Conservation (phyloP, 2,329 filamentous ascomycete species). For the Ilyonectria robusta region DNA sequence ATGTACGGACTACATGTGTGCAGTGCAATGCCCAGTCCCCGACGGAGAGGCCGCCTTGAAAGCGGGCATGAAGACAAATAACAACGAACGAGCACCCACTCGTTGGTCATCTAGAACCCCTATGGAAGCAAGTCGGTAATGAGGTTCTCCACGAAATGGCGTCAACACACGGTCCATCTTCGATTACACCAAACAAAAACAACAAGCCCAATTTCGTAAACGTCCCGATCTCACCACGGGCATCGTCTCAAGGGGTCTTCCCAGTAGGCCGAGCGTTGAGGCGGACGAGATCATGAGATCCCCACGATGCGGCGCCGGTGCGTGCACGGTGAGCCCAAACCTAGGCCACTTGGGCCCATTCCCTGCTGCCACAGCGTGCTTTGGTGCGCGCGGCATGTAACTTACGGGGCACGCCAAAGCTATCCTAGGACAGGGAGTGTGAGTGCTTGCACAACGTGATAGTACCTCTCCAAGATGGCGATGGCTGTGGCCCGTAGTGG, state of each 20-base stretch:
- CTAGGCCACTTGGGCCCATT: slow-evolving; percentile 26
- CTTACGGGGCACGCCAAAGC: background rate
- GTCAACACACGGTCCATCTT: slow-evolving; percentile 25
- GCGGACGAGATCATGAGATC: slow-evolving; percentile 45
- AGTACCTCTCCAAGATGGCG: background rate
- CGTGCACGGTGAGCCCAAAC: slow-evolving; percentile 40
- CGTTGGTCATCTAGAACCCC: slow-evolving; percentile 31
- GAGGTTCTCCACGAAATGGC: slow-evolving; percentile 26
- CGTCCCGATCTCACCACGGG: slow-evolving; percentile 41
- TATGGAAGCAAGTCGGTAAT: slow-evolving; percentile 20
- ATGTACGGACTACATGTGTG: background rate
- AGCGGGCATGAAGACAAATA: slow-evolving; percentile 8
- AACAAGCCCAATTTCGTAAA: slow-evolving; percentile 41
- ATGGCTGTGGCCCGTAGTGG: slow-evolving; percentile 15
- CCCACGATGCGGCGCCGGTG: slow-evolving; percentile 44
- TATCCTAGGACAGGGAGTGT: slow-evolving; percentile 13
- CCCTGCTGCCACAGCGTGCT: slow-evolving; percentile 29
- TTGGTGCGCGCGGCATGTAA: slow-evolving; percentile 12
- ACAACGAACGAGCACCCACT: slow-evolving; percentile 25
- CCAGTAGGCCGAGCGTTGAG: slow-evolving; percentile 33
- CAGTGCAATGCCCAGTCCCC: background rate
- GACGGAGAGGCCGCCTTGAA: slow-evolving; percentile 7
- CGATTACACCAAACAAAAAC: slow-evolving; percentile 11
- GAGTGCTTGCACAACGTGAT: background rate
- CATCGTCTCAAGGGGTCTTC: slow-evolving; percentile 32